Base-by-base conservation (phyloP, 2,329 filamentous ascomycete genomes). In the Emergomyces pasteurianus region DNA sequence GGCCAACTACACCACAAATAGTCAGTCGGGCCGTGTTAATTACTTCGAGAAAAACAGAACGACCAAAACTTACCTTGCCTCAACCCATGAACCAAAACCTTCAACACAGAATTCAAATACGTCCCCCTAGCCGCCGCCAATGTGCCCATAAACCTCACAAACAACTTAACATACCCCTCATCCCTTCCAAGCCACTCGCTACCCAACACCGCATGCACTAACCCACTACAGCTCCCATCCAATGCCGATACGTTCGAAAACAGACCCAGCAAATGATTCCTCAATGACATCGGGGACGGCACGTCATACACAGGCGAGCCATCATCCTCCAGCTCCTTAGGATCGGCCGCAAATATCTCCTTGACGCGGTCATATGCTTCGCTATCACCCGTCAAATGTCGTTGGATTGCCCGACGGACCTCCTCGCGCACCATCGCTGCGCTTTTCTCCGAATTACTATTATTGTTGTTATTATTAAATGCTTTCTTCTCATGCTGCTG, bases 101-200 rank as follows among this genome's bases (percentile, higher is more conserved):
- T 81, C 61, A 96, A 81, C 46, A 95, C 86, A 23, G 84, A 80
- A 26, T 81, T 81, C 40, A 95, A 82, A 73, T 90, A 95, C 16
- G 84, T 86, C 52, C 89, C 87, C 69, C 96, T 90, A 0, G 91
- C 88, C 63, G 89, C 95, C 58, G 91, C 85, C 53, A 99, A 77
- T 58, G 80, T 81, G 31, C 80, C 79, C 57, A 86, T 68, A 62
- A 86, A 82, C 47, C 79, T 74, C 60, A 80, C 77, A 71, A 81
- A 86, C 7, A 82, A 71, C 62, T 77, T 78, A 55, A 83, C 78
- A 67, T 85, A 86, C 21, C 75, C 73, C 62, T 84, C 81, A 63
- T 86, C 83, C 61, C 84, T 78, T 52, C 82, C 83, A 43, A 86
- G 74, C 84, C 84, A 87, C 67, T 81, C 78, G 63, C 82, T 82